Evolutionary conservation across 805 yeast species (phyloP), one percentile per base, ranked within the genome.

Genomic region (Zygoascus ofunaensis): DNA sequence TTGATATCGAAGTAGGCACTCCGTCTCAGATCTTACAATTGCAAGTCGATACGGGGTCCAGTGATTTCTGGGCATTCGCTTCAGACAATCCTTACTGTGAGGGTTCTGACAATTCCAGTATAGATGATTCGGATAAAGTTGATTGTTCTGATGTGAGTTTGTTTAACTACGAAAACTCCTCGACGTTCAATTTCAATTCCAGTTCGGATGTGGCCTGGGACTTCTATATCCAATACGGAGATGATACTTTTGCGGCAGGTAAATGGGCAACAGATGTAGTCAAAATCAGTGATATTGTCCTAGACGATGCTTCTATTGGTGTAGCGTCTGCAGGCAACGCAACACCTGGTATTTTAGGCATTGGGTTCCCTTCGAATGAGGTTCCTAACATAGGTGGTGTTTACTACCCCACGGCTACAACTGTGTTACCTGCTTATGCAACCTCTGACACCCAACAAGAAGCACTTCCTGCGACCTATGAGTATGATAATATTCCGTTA

Each of bases 11-110:
- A 17, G 43, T 83, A 4, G 92, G 92, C 8, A 73, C 85, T 0
- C 71, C 77, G 3, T 54, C 62, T 2, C 81, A 81, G 52, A 56
- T 63, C 3, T 65, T 81, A 5, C 65, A 65, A 2, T 77, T 80
- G 8, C 61, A 77, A 41, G 61, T 83, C 20, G 94, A 83, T 57
- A 83, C 90, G 3, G 94, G 92, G 2, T 81, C 89, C 0, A 71
- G 83, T 1, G 92, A 83, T 57, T 58, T 82, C 41, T 82, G 87
- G 86, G 75, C 81, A 21, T 64, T 48, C 24, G 41, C 45, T 14
- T 51, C 62, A 18, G 54, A 63, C 35, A 77, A 76, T 53, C 71
- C 79, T 2, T 71, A 66, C 49, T 64, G 63, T 34, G 12, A 18
- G 8, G 26, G 28, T 3, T 41, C 39, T 26, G 47, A 42, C 14